Evolutionary conservation across 1,139 yeast species (phyloP), one percentile per base, ranked within the genome.

Genomic region (Kodamaea ohmeri): DNA sequence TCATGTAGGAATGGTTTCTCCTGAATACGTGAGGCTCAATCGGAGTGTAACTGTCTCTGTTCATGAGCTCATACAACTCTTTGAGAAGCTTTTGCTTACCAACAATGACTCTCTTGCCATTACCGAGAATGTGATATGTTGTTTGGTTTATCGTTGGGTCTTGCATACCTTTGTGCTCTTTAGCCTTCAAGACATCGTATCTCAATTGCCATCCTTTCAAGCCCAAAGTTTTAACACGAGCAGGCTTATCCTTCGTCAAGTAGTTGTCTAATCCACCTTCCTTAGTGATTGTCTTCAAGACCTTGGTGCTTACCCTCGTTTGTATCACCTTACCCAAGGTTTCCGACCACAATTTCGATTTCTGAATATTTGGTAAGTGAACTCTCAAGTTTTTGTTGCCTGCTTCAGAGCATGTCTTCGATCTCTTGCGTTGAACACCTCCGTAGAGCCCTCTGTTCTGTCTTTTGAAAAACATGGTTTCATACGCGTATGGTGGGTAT

Each of bases 231-330:
- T 92, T 92, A 47, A 87, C 71, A 63, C 98, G 76, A 3, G 95
- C 95, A 8, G 95, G 73, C 50, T 84, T 87, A 45, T 88, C 95
- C 64, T 92, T 92, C 40, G 80, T 75, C 45, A 92, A 63, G 58
- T 92, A 92, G 50, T 81, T 80, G 57, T 92, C 98, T 45, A 92
- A 71, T 11, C 98, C 98, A 46, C 97, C 97, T 61, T 90, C 97
- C 52, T 80, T 86, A 41, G 86, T 82, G 46, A 92, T 83, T 1
- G 97, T 89, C 53, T 83, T 78, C 55, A 92, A 70, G 3, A 89
- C 97, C 44, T 82, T 77, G 13, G 97, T 76, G n/a, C 90, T 81
- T 22, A 88, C 80, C 45, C 73, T 78, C 38, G 87, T 63, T 37
- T 69, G 69, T 35, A 81, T 65, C 35, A 66, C 56, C 48, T 71